Base-by-base conservation (phyloP, 441 rosid species). In the Adansonia madagascariensis region DNA sequence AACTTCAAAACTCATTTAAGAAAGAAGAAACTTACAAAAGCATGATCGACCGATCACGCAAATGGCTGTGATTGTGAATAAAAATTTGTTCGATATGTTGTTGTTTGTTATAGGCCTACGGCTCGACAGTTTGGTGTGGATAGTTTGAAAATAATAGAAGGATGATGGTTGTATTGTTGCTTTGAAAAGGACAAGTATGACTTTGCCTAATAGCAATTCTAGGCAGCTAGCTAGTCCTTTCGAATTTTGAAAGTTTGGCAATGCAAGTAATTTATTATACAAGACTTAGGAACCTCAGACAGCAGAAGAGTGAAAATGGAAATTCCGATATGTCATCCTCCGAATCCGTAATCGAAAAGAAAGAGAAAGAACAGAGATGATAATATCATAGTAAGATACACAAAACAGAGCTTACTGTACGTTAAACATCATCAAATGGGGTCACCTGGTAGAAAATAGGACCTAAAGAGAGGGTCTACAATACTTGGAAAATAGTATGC, bases 331-430 rank as follows among this genome's bases (percentile, higher is more conserved):
- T 7, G 52, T 65, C 5, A 65, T 77, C 59, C 61, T 63, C 49
- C 41, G 15, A 64, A 60, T 78, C 55, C 50, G 39, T 47, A 3
- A 18, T 75, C 60, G 15, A 44, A 43, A 71, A 56, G n/a, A 18
- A 53, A 44, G 71, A 72, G 71, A 65, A 52, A 72, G 53, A 74
- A 77, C 55, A 27, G 31, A 46, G 39, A 75, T 22, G 76, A 75
- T 74, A 77, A 60, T 78, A 73, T 17, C 56, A 81, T 17, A 71
- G 11, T 52, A 53, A 71, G 15, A 78, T 56, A 18, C 8, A 78
- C 43, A 72, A 63, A 68, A 56, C 75, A 81, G 72, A 67, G 62
- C 69, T 66, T 59, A 49, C 84, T 85, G 82, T 87, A 87, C 88
- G 84, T 73, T 63, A 75, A 79, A 67, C 82, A 35, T 78, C 52